phyloP scores from a whole-genome alignment of 164 flowering plant species.

The Kingdonia uniflora region DNA sequence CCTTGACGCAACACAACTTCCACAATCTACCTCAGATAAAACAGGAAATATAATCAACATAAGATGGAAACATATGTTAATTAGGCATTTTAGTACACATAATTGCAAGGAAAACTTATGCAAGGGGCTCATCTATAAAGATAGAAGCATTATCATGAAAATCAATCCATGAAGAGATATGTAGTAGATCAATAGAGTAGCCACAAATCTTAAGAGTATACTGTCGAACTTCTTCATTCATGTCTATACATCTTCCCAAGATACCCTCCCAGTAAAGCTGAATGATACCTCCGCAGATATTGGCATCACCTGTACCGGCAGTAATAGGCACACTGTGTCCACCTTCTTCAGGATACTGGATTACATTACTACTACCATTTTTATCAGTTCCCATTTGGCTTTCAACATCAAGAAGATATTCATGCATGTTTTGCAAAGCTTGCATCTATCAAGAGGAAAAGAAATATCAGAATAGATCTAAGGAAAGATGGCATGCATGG shows the following conservation, averaged over 20 bases:
- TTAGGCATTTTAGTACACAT: no score
- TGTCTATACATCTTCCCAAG: slow-evolving; percentile 70
- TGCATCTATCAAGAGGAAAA: slow-evolving; percentile 56
- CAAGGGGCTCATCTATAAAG: no score
- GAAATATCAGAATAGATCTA: slow-evolving; percentile 8
- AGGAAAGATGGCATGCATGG: neutral
- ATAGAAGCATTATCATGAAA: no score
- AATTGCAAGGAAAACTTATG: no score
- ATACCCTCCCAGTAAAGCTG: slow-evolving; percentile 83
- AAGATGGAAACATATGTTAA: no score
- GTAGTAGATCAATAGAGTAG: no score
- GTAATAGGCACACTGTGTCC: slow-evolving; percentile 75
- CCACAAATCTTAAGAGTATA: slow-evolving; percentile 62
- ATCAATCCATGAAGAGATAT: no score
- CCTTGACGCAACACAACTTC: slow-evolving; percentile 96
- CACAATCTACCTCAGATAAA: slow-evolving; percentile 56
- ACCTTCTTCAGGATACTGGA: slow-evolving; percentile 25
- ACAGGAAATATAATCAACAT: no score
- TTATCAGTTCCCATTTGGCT: slow-evolving; percentile 64
- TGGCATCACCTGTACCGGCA: slow-evolving; percentile 97
- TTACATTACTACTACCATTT: slow-evolving; percentile 16
- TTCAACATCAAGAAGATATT: slow-evolving; percentile 94
- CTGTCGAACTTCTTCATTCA: slow-evolving; percentile 73
- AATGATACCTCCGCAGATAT: slow-evolving; percentile 91
- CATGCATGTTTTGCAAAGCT: slow-evolving; percentile 77